phyloP scores from a whole-genome alignment of 345 rosid species.

The Euphorbia peplus region DNA sequence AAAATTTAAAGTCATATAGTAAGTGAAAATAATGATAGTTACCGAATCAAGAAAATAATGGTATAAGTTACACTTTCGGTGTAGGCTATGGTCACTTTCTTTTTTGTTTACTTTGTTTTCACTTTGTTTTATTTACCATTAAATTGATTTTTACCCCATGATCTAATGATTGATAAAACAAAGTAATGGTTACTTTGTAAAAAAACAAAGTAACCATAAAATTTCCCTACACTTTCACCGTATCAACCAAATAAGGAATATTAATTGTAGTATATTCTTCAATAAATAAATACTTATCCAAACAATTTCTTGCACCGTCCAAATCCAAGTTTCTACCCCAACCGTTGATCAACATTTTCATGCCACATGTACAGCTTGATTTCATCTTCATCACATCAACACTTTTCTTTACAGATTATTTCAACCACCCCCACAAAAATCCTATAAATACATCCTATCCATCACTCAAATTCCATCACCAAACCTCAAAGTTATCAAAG shows the following conservation, averaged over 20 bases:
- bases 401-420: not conserved
- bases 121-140: no score
- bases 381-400: not conserved
- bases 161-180: no score
- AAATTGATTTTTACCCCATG: no score
- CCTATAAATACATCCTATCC: conserved; percentile 9
- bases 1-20: no score
- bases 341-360: conserved; percentile 4
- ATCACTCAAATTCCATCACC: not conserved
- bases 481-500: not conserved
- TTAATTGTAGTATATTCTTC: not conserved
- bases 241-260: not conserved
- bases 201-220: no score
- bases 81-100: no score
- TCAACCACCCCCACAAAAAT: not conserved
- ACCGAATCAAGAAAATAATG: no score
- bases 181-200: no score
- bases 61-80: no score
- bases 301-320: conserved; percentile 11
- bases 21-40: no score
- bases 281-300: not conserved
- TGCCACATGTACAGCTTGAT: not conserved
- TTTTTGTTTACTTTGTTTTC: no score
- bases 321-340: not conserved
- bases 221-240: no score